Base-by-base conservation (phyloP, 495 filamentous ascomycete genomes). In the Talaromyces liani region DNA sequence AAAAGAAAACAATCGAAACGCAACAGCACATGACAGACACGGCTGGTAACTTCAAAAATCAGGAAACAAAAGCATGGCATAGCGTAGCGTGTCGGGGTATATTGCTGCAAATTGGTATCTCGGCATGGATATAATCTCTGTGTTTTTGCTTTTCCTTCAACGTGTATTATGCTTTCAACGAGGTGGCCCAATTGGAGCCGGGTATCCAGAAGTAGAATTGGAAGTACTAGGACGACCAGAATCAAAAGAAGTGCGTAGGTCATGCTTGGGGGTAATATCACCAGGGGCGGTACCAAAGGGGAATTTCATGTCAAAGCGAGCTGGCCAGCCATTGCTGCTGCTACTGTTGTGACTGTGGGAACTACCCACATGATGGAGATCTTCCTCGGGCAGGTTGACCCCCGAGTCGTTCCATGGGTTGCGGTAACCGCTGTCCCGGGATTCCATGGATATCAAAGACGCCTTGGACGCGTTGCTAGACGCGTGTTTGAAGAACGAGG, bases 361-460 rank as follows among this genome's bases (percentile, higher is more conserved):
- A 62, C 74, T 80, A 29, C 82, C 79, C 77, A 88, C 85, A 65
- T 83, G 84, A 70, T 86, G 84, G 68, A 80, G 73, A 63, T 93
- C 91, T 57, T 96, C 91, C 70, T 96, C 91, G 64, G 90, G 80
- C 67, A 97, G 88, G 71, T 96, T 96, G 70, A 97, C 89, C 64
- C 91, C 93, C 66, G 89, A 93, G 76, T 97, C 93, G 72, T 96
- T 96, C 93, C 93, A 97, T 66, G 92, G 92, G 75, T 96, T 96
- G 71, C 92, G 90, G 74, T 95, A 94, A 70, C 91, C 90, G 74
- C 90, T 94, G 71, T 91, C 87, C 39, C 90, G 90, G 24, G 91
- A 95, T 71, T 97, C 93, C 78, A 96, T 91, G 64, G 91, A 94
- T 65, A 93, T 89, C 58, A 97, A 85, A 25, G 93, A 97, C 47